Base-by-base conservation (phyloP, 805 yeast species). In the Ascoidea asiatica region DNA sequence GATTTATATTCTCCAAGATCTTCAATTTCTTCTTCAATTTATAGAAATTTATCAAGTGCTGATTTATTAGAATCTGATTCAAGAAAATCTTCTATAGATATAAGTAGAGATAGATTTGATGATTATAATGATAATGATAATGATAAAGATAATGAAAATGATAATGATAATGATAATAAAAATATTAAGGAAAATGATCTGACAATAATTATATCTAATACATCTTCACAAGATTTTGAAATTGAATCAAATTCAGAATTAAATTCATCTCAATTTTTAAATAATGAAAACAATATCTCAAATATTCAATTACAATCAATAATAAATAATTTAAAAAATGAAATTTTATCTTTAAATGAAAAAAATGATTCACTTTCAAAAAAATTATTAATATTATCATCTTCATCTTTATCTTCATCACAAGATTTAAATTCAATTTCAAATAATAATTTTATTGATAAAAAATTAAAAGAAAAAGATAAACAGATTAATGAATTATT, bases 401-500 rank as follows among this genome's bases (percentile, higher is more conserved):
- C 36, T 18, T 21, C 39, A 17, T 40, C 46, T 11, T 35, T 43
- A 19, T 38, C 44, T 1, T 42, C 51, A 22, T 13, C 42, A 5
- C 6, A 44, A 17, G n/a, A n/a, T n/a, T n/a, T n/a, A n/a, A n/a
- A n/a, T n/a, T 4, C 45, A 8, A 21, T 38, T 8, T 11, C 33
- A 7, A 7, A 17, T 17, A 4, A 21, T 37, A 21, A 45, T 39
- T 47, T 56, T 46, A 5, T 50, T 55, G 45, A 52, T 46, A 49
- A 65, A 52, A 50, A 69, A 60, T 45, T 59, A 59, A 41, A 62
- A 50, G 53, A 74, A 60, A 52, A 80, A 65, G 64, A 88, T 43
- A 70, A 66, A 11, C 73, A 77, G 23, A 77, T 89, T 21, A 71
- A 73, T 17, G 78, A 80, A 46, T 62, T 89, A 22, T 56, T 83